Percentiles rank a stretch among this genome's conserved stretches.
Conservation (phyloP, 441 rosid genomes). For the Aleurites moluccanus region DNA sequence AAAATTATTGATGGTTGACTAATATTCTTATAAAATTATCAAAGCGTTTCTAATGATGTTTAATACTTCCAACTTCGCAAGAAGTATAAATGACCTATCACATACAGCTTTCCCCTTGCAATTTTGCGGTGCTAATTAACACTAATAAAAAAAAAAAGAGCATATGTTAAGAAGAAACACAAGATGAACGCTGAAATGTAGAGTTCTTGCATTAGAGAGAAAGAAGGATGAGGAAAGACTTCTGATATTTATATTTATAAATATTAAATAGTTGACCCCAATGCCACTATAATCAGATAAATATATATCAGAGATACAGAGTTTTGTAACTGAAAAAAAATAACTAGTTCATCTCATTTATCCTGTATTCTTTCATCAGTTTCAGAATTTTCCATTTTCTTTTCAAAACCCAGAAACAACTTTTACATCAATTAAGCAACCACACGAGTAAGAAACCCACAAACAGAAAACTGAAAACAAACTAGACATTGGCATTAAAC, state of each 20-base stretch:
- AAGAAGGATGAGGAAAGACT: neutral
- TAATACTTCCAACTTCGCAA: no score
- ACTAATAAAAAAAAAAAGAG: neutral
- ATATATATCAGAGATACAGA: neutral
- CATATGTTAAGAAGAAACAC: neutral
- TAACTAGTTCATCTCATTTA: conserved; percentile 13
- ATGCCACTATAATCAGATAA: conserved; percentile 3
- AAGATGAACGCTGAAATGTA: neutral
- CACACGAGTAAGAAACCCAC: conserved; percentile 29
- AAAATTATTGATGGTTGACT: no score
- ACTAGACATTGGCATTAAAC: conserved; percentile 32
- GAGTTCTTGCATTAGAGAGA: neutral
- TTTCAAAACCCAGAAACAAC: conserved; percentile 28
- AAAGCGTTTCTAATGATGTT: no score
- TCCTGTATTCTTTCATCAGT: conserved; percentile 4
- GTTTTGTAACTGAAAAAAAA: conserved; percentile 11
- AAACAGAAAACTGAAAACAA: conserved; percentile 23
- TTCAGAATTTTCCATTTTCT: conserved; percentile 19
- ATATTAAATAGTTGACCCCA: neutral
- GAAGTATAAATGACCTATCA: no score
- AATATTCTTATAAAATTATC: no score
- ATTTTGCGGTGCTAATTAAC: no score
- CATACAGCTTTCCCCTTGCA: no score
- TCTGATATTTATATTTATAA: neutral
- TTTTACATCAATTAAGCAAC: conserved; percentile 26